Conservation (phyloP, 352 stramenopile genomes). For the Phytophthora ramorum region DNA sequence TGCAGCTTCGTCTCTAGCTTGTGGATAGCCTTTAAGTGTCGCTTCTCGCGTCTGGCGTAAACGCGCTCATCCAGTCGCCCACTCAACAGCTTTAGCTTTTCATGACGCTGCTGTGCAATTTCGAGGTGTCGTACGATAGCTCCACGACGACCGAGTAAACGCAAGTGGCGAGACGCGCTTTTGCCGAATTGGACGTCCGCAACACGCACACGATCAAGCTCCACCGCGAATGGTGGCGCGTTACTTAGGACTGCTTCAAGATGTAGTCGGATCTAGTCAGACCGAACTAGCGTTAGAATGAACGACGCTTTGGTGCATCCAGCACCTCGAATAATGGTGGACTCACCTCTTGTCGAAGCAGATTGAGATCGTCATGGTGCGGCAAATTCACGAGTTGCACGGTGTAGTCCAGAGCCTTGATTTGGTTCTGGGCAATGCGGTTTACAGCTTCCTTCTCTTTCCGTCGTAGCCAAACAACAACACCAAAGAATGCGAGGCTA, state of each 20-base stretch:
- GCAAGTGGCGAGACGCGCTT: constrained; percentile 60
- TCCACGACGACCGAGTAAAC: constrained; percentile 67
- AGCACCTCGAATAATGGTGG: constrained; percentile 32
- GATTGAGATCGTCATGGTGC: constrained; percentile 59
- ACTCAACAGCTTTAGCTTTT: constrained; percentile 69
- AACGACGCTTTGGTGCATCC: background rate
- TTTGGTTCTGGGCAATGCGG: constrained; percentile 64
- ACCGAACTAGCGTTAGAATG: background rate
- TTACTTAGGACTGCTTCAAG: constrained; percentile 67
- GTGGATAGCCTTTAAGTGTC: constrained; percentile 51
- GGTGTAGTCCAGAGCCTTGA: constrained; percentile 81
- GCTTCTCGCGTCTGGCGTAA: constrained; percentile 51
- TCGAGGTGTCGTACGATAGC: constrained; percentile 70
- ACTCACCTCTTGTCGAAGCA: constrained; percentile 68
- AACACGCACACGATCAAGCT: constrained; percentile 68
- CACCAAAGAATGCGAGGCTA: constrained; percentile 68
- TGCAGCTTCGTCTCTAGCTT: constrained; percentile 57
- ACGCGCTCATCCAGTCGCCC: constrained; percentile 44
- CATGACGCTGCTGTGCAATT: constrained; percentile 66
- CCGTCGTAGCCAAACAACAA: constrained; percentile 74
- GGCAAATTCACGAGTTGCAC: constrained; percentile 79
- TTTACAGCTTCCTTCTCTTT: constrained; percentile 75
- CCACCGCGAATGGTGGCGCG: constrained; percentile 55
- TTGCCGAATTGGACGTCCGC: constrained; percentile 86
- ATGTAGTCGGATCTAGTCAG: constrained; percentile 62